A percentile compares a stretch with the other conserved stretches of the same genome.
Conservation (phyloP, 371 early-diverging fungal species). For the Rhizopus microsporus region DNA sequence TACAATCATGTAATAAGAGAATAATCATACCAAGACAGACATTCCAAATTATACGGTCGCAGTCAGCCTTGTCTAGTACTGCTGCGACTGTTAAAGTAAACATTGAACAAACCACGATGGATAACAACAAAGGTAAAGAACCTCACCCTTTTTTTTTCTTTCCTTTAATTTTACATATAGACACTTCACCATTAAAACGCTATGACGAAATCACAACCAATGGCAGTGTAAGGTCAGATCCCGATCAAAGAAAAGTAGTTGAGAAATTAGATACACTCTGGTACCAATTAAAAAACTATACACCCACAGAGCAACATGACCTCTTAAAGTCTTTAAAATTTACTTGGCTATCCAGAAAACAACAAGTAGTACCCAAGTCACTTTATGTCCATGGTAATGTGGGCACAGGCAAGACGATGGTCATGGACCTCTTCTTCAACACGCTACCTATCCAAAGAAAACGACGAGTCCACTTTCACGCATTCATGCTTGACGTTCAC, state of each 20-base stretch:
- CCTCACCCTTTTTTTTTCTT: not conserved
- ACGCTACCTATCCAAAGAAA: constrained; percentile 70
- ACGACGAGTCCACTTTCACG: constrained; percentile 92
- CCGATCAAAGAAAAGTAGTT: constrained; percentile 21
- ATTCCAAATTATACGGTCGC: not conserved
- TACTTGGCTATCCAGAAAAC: not conserved
- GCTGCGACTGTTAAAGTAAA: not conserved
- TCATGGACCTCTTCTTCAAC: constrained; percentile 95
- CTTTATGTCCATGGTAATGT: constrained; percentile 85
- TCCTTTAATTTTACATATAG: not conserved
- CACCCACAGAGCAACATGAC: constrained; percentile 7
- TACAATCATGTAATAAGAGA: not conserved
- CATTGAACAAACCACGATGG: not conserved
- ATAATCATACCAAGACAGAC: not conserved
- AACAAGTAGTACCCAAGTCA: constrained; percentile 50
- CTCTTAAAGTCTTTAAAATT: not conserved
- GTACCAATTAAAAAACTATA: constrained; percentile 20
- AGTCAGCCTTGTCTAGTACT: not conserved
- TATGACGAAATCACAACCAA: constrained; percentile 25
- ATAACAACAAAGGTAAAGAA: no score
- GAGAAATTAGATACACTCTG: constrained; percentile 24
- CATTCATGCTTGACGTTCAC: constrained; percentile 94
- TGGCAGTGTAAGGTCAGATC: constrained; percentile 22
- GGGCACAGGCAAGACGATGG: constrained; percentile 92
- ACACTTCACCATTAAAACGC: constrained; percentile 17